Conservation (phyloP, 768 basidiomycete genomes). For the Tephrocybe sp. region DNA sequence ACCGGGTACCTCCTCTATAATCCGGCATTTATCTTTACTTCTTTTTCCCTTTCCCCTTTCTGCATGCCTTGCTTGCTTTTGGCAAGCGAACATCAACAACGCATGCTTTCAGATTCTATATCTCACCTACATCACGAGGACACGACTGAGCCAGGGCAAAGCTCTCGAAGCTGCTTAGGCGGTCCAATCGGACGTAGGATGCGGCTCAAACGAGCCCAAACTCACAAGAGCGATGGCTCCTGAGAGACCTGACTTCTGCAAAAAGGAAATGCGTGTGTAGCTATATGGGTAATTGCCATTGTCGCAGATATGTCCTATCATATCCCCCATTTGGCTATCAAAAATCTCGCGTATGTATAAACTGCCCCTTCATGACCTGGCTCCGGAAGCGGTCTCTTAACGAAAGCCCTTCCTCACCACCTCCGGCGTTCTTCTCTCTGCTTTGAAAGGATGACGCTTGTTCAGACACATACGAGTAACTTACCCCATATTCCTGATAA, state of each 20-base stretch:
- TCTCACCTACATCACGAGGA: conserved; percentile 14
- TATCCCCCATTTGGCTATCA: conserved; percentile 14
- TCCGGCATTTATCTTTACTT: conserved; percentile 9
- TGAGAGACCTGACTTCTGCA: conserved; percentile 6
- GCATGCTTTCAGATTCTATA: conserved; percentile 2
- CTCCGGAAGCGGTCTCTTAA: background rate
- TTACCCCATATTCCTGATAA: conserved; percentile 49
- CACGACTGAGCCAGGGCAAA: conserved; percentile 2
- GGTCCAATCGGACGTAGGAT: conserved; percentile 17
- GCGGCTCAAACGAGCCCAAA: conserved; percentile 1
- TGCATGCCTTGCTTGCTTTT: conserved; percentile 5
- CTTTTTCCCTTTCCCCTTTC: conserved; percentile 8
- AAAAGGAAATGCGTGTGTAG: conserved; percentile 15
- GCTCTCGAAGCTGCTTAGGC: conserved; percentile 10
- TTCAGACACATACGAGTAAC: conserved; percentile 23
- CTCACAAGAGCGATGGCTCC: conserved; percentile 14
- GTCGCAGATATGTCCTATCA: conserved; percentile 4
- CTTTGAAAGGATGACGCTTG: conserved; percentile 23
- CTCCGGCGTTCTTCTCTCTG: conserved; percentile 4
- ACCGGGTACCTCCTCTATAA: conserved; percentile 17
- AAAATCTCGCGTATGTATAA: conserved; percentile 15
- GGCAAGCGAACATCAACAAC: conserved; percentile 9
- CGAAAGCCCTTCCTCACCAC: conserved; percentile 6
- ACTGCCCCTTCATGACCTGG: conserved; percentile 3
- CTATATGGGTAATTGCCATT: conserved; percentile 7